phyloP scores from a whole-genome alignment of 164 flowering plant species.

The Dillenia turbinata region DNA sequence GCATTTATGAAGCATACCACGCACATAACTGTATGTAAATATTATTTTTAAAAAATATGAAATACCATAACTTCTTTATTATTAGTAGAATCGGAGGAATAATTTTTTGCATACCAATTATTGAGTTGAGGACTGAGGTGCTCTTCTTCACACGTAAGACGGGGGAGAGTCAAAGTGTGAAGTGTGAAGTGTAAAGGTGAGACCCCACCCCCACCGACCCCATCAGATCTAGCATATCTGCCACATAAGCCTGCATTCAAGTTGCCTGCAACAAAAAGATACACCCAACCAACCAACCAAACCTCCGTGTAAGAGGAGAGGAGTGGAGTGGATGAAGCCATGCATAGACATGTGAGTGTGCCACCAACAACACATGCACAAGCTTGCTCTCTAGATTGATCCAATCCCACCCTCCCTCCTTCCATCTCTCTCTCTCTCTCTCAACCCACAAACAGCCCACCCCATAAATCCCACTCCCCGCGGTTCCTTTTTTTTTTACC shows the following conservation, averaged over 20 bases:
- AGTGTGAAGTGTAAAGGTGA: not conserved
- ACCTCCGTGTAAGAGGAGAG: not conserved
- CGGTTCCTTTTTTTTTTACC: too few species aligned
- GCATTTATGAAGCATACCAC: too few species aligned
- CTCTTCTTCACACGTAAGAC: conserved; percentile 21
- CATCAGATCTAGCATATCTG: not conserved
- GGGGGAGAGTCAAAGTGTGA: not conserved
- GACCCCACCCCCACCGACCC: not conserved
- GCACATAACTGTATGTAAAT: too few species aligned
- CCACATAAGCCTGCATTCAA: not conserved
- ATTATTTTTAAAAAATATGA: too few species aligned
- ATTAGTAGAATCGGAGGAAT: too few species aligned
- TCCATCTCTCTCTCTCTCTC: not conserved
- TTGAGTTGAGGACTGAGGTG: too few species aligned
- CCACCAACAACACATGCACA: not conserved
- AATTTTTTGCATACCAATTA: too few species aligned
- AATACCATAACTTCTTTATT: too few species aligned
- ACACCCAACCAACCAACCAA: not conserved
- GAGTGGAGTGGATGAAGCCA: not conserved
- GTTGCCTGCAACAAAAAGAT: not conserved
- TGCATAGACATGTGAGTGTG: not conserved
- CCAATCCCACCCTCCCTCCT: not conserved
- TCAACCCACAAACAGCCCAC: not conserved
- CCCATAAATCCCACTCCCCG: too few species aligned
- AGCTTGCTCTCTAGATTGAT: not conserved